Conservation (phyloP, 2,329 filamentous ascomycete genomes). For the Aspergillus caelatus region DNA sequence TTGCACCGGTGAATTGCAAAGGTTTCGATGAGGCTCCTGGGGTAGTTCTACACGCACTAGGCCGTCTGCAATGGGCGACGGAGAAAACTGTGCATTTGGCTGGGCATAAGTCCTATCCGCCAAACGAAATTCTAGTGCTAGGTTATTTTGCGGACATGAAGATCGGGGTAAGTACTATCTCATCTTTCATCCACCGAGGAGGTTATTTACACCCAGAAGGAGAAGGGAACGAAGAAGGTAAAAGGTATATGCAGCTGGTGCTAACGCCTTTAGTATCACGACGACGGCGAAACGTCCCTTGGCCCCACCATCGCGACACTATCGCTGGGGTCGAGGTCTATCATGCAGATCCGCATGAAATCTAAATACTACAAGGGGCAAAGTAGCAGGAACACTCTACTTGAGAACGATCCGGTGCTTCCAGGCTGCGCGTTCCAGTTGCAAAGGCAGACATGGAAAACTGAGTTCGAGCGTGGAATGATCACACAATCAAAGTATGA, state of each 20-base stretch:
- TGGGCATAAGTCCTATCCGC: slow-evolving; percentile 36
- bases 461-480: slow-evolving; percentile 17
- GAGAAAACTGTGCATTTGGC: slow-evolving; percentile 38
- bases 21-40: slow-evolving; percentile 46
- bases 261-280: slow-evolving; percentile 51
- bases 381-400: slow-evolving; percentile 19
- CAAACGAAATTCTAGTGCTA: slow-evolving; percentile 60
- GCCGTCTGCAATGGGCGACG: slow-evolving; percentile 58
- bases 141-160: slow-evolving; percentile 60
- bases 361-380: slow-evolving; percentile 46
- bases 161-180: slow-evolving; percentile 48
- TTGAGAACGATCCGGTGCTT: slow-evolving; percentile 36
- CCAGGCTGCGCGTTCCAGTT: slow-evolving; percentile 31
- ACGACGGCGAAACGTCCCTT: slow-evolving; percentile 60
- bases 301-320: slow-evolving; percentile 60
- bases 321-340: slow-evolving; percentile 55
- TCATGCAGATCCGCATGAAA: slow-evolving; percentile 61
- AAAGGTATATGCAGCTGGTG: neutral
- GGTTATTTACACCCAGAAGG: neutral
- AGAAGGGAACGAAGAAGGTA: neutral
- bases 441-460: slow-evolving; percentile 28
- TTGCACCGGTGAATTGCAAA: slow-evolving; percentile 52
- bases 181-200: neutral
- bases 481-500: slow-evolving; percentile 29
- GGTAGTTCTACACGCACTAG: slow-evolving; percentile 49